Evolutionary conservation across 345 rosid genomes (phyloP), one percentile per base, ranked within the genome.

Genomic region (Citrus cavaleriei): DNA sequence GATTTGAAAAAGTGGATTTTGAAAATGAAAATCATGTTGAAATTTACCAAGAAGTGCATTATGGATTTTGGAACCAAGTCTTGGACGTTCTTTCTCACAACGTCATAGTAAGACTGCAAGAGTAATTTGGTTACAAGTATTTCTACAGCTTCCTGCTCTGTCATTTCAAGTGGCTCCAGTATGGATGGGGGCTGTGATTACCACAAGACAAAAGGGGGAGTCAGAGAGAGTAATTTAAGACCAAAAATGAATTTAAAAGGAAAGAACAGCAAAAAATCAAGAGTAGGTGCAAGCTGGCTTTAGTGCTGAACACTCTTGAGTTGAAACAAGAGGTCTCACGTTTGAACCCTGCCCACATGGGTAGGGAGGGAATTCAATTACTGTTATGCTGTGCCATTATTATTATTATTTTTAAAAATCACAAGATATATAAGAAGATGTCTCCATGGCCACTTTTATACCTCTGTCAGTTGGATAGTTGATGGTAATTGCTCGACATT

Each of bases 31-130:
- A 61, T 16, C 30, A 40, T 24, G 65, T 54, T 10, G 19, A 42
- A 19, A 65, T 66, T 84, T 84, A 87, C 89, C 86, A 87, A 74
- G 75, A 79, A 84, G 78, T 83, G 86, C 89, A 87, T 87, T 70
- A 85, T 83, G 34, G 82, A 77, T 70, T 87, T 87, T 8, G 87
- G 89, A 55, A 87, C 86, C 5, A 77, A 72, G 77, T 87, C 87
- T 62, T 83, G 68, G 71, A 83, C 66, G 74, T 77, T 84, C 67
- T 77, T 83, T 34, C 83, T 77, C 6, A 85, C 86, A 54, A 87
- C 77, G 74, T 84, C 82, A 68, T 81, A 83, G 82, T 87, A 87
- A 32, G 89, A 87, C 73, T n/a, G 22, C 73, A 87, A 60, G 46
- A 87, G 85, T 32, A 85, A 68, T 77, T 83, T 87, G 30, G 80